Evolutionary conservation across 768 basidiomycete species (phyloP), one percentile per base, ranked within the genome.

Genomic region (Russula emetica): DNA sequence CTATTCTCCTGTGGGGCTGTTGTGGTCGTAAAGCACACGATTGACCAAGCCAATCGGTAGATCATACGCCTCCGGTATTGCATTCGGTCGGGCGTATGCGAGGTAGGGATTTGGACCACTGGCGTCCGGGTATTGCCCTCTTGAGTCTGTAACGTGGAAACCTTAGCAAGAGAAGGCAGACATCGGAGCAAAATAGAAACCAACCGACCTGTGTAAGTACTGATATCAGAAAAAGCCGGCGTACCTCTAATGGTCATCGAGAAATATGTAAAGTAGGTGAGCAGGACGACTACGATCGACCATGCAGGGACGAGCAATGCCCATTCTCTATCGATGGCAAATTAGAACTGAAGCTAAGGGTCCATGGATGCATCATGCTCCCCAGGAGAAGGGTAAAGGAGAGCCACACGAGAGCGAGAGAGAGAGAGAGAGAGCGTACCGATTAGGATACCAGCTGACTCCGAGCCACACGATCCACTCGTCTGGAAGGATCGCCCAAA

Each of bases 381-480:
- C n/a, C 32, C 34, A 24, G 30, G 28, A 26, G 30, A 32, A 20
- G 16, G 34, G 26, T 9, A n/a, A 47, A 24, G 16, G 32, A 18
- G 16, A 18, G 5, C 13, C 9, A 10, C 44, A 22, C 47, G 8
- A 32, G 32, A 7, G 32, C 28, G 10, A 7, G 40, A n/a, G 9
- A n/a, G 13, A 2, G 44, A n/a, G 44, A n/a, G 20, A 10, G 45
- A 10, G 9, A 0, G 22, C 66, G 58, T 34, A 90, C 92, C 92
- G 81, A 70, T 80, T 92, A n/a, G 93, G 93, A 71, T 93, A 94
- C 92, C 92, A 95, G 13, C 80, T 75, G 32, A 94, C 78, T 10
- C 92, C 93, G 11, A 83, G 71, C 76, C 79, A 78, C 44, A 80
- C 58, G 59, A 94, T 85, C 72, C 78, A 85, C 36, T 80, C 77